Evolutionary conservation across 768 basidiomycete species (phyloP), one percentile per base, ranked within the genome.

Genomic region (Russula sp.): DNA sequence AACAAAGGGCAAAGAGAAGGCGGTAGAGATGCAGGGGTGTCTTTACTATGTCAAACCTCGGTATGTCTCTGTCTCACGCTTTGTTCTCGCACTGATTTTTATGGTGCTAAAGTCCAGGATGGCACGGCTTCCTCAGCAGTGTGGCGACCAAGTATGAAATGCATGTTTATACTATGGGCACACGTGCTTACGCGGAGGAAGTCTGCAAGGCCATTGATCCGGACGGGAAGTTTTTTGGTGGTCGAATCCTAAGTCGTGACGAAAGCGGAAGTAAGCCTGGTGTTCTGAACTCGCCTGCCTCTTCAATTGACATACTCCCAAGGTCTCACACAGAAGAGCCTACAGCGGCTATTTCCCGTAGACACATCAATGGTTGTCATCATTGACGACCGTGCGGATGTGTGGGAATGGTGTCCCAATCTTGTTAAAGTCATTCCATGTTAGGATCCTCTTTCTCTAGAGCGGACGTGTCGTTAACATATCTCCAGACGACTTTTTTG

Each of bases 91-190:
- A 35, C 64, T 64, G 50, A 68, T 61, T 57, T 52, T 45, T 57
- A 34, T 27, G 47, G 53, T 16, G 47, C 34, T 31, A 40, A 42
- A 87, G 94, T 68, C 94, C 94, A 8, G 91, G 93, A n/a, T 83
- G 94, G 76, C 76, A 79, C 59, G 80, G 84, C 52, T 98, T 99
- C 74, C 79, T 99, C 57, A 76, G 77, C 64, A 78, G 80, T 50
- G 82, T 89, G 67, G 82, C 89, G 40, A 76, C 78, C 55, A 86
- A 89, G 71, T 99, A 96, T 74, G 95, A 98, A 76, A 94, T 98
- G 94, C 97, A 98, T 73, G 95, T 99, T 52, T 99, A 99, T 75
- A 99, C 96, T 27, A 98, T 98, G 95, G 97, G 97, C 59, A 98
- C 96, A 31, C 86, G 97, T 50, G 88, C 93, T 50, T 99, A 98